Conservation (phyloP, 371 early-diverging fungal species). For the Nosema granulosis region DNA sequence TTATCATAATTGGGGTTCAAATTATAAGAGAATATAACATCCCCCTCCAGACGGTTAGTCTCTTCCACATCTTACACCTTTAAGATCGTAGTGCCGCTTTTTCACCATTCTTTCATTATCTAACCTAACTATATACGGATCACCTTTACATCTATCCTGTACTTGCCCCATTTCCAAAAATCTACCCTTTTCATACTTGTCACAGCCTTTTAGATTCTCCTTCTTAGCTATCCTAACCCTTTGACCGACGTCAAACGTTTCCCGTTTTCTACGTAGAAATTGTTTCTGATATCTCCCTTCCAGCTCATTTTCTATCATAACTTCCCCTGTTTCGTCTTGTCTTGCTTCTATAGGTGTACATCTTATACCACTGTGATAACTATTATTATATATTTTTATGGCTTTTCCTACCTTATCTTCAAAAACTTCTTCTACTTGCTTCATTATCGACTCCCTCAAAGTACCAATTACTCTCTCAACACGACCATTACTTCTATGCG, state of each 20-base stretch:
- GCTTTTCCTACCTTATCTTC: background rate
- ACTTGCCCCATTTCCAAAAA: background rate
- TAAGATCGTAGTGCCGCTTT: conserved; percentile 31
- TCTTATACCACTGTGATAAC: conserved; percentile 8
- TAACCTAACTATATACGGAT: conserved; percentile 18
- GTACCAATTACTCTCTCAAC: too few relatives aligned
- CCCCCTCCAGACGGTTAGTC: conserved; percentile 21
- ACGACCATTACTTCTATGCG: conserved; percentile 27
- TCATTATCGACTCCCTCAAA: conserved; percentile 8
- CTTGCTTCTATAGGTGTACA: conserved; percentile 31
- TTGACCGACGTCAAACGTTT: conserved; percentile 16
- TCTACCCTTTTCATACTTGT: conserved; percentile 15
- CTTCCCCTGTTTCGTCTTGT: conserved; percentile 20
- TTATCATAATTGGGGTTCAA: background rate
- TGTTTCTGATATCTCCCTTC: conserved; percentile 10
- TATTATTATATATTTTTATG: conserved; percentile 5
- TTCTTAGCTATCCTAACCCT: conserved; percentile 11
- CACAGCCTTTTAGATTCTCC: conserved; percentile 14
- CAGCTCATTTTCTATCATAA: conserved; percentile 15
- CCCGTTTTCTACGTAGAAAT: conserved; percentile 2
- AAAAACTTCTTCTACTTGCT: background rate
- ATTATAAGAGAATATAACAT: conserved; percentile 20
- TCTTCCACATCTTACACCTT: background rate
- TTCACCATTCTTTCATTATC: conserved; percentile 6
- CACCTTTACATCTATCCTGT: background rate